A percentile compares a stretch with the other conserved stretches of the same genome.
phyloP scores from a whole-genome alignment of 495 filamentous ascomycete species.

The Penicillium manginii region DNA sequence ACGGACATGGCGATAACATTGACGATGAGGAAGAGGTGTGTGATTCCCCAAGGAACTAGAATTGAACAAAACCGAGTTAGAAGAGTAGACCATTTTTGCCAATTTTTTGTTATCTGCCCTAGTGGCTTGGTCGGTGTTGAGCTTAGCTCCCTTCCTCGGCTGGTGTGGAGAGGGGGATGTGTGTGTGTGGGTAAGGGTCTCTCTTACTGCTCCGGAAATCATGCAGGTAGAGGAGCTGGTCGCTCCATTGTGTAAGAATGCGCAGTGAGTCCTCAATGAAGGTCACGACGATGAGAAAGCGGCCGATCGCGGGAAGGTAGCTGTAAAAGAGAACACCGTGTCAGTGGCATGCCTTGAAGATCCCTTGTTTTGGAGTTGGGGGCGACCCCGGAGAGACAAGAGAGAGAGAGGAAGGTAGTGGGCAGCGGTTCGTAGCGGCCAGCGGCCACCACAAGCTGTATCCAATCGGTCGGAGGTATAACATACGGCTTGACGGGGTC shows the following conservation, averaged over 20 bases:
- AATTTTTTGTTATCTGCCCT: background rate
- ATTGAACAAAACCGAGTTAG: constrained; percentile 22
- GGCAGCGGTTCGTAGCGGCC: background rate
- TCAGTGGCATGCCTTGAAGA: constrained; percentile 30
- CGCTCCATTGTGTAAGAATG: constrained; percentile 97
- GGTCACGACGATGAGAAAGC: constrained; percentile 97
- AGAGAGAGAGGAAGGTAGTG: background rate
- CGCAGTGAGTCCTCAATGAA: constrained; percentile 96
- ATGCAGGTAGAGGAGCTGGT: constrained; percentile 90
- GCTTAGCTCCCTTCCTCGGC: background rate
- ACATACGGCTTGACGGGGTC: constrained; percentile 97
- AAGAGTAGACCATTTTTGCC: background rate
- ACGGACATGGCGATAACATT: constrained; percentile 89
- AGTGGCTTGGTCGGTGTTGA: background rate
- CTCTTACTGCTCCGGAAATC: constrained; percentile 89
- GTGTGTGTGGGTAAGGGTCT: constrained; percentile 9
- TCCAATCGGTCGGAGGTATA: constrained; percentile 5
- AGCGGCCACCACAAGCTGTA: background rate
- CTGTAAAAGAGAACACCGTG: constrained; percentile 54
- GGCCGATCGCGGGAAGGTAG: constrained; percentile 91
- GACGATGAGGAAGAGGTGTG: constrained; percentile 87
- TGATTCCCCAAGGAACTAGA: constrained; percentile 85
- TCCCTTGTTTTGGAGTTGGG: constrained; percentile 26
- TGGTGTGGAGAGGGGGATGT: constrained; percentile 3
- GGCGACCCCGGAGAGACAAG: background rate